Base-by-base conservation (phyloP, 148 eudicot species). In the Chenopodium suecicum region DNA sequence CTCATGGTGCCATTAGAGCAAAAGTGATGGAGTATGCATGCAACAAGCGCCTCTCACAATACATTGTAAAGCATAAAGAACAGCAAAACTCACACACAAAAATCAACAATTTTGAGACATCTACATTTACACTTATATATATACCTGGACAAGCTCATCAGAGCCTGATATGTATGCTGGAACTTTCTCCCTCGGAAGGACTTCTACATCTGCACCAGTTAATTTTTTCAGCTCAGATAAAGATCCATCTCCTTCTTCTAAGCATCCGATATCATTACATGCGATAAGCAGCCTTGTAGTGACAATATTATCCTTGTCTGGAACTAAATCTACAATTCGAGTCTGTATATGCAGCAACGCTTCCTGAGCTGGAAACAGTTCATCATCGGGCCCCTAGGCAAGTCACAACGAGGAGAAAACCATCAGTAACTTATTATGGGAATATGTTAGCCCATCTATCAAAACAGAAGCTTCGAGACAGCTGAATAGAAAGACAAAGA, bases 331-430 rank as follows among this genome's bases (percentile, higher is more conserved):
- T 32, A 91, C 90, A 70, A 94, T 96, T 67, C 92, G 92, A 70
- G 95, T 94, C 84, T 96, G 99, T 78, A 96, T 94, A 86, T 96
- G 99, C 81, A 96, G 85, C 86, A 96, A 86, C 22, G 99, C 98
- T 90, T 96, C 99, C 89, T 96, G 99, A 81, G 98, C 98, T 54
- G 98, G 98, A 90, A 95, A 95, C 75, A 95, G 88, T 83, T 95
- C 98, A 81, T 95, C 97, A 67, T 95, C 97, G 64, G 97, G 98
- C 54, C 97, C 98, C 98, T 94, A 78, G n/a, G 46, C 79, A 77
- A 82, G 73, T 32, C 66, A 52, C 71, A 74, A 48, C 50, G 79
- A 74, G 62, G 80, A 74, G 25, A 74, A 74, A 46, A 60, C 32
- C 48, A 58, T 74, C 68, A 78, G 41, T 2, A 67, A 66, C 27